Base-by-base conservation (phyloP, 352 stramenopile genomes). In the Pythium periplocum region DNA sequence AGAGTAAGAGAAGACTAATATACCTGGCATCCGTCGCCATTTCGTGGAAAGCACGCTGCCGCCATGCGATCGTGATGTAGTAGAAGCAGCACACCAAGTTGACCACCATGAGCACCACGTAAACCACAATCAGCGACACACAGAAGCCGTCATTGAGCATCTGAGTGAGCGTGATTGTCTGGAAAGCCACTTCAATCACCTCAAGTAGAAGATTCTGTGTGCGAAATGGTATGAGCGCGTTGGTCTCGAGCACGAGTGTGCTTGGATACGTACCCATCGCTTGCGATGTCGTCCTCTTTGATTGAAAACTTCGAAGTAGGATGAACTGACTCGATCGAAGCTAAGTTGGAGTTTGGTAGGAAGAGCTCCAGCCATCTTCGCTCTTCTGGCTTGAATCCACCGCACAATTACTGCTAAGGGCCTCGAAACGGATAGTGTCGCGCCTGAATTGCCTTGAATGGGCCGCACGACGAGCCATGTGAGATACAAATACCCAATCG, bases 1-100 rank as follows among this genome's bases (percentile, higher is more conserved):
- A 6, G 8, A 42, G 8, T 12, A 42, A 12, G 38, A 42, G 38
- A 42, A 6, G 12, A n/a, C 42, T 35, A 40, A 40, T 64, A 53
- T 65, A 78, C 64, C 77, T 56, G 2, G 71, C 69, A 43, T 80
- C 68, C 12, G 60, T 69, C 7, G 75, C 10, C 34, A 75, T 68
- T 37, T 77, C 58, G 32, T 66, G 50, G 7, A 75, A 51, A 3
- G 51, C 53, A 26, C 59, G 32, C 10, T 68, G 32, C 35, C 36
- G 7, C 71, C 71, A 73, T 0, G 51, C 59, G 47, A 81, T 64
- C 12, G 62, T 54, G 10, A 74, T 63, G 38, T 64, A 49, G 30
- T 72, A 76, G 38, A 68, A 75, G 11, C 59, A 68, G 5, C 62
- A 35, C 35, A 71, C 57, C 5, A 61, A 64, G 53, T 81, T 81